Conservation (phyloP, 345 rosid species). For the Acer yangbiense region DNA sequence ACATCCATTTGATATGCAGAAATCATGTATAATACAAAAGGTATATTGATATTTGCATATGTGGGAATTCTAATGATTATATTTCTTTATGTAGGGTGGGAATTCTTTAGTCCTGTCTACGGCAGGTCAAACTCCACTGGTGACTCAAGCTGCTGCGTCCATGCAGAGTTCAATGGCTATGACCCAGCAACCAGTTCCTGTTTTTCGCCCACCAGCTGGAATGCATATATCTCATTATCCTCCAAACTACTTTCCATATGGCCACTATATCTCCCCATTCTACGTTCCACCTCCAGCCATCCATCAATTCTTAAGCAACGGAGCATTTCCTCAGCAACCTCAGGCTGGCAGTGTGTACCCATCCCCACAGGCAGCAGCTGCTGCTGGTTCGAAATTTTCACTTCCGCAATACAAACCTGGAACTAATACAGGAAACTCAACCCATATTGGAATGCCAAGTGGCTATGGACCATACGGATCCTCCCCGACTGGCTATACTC, state of each 20-base stretch:
- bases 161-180: slow-evolving; percentile 81
- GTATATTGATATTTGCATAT: slow-evolving; percentile 1
- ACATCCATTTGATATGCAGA: neutral
- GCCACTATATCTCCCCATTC: slow-evolving; percentile 72
- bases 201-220: slow-evolving; percentile 85
- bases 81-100: slow-evolving; percentile 60
- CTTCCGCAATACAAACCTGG: slow-evolving; percentile 86
- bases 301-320: slow-evolving; percentile 77
- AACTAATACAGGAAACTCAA: slow-evolving; percentile 58
- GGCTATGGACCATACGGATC: slow-evolving; percentile 83
- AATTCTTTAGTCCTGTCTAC: slow-evolving; percentile 69
- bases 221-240: slow-evolving; percentile 83
- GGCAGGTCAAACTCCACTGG: slow-evolving; percentile 66
- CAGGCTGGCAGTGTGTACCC: slow-evolving; percentile 76
- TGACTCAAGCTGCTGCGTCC: slow-evolving; percentile 77
- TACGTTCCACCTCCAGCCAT: slow-evolving; percentile 75
- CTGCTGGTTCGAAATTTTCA: slow-evolving; percentile 72
- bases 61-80: slow-evolving; percentile 27
- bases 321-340: slow-evolving; percentile 85
- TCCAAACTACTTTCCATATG: slow-evolving; percentile 81
- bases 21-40: neutral
- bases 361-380: slow-evolving; percentile 63
- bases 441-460: slow-evolving; percentile 75
- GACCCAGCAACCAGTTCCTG: slow-evolving; percentile 83
- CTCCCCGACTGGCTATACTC: slow-evolving; percentile 73